Evolutionary conservation across 495 filamentous ascomycete species (phyloP).

Genomic region (Bathelium albidoporum): DNA sequence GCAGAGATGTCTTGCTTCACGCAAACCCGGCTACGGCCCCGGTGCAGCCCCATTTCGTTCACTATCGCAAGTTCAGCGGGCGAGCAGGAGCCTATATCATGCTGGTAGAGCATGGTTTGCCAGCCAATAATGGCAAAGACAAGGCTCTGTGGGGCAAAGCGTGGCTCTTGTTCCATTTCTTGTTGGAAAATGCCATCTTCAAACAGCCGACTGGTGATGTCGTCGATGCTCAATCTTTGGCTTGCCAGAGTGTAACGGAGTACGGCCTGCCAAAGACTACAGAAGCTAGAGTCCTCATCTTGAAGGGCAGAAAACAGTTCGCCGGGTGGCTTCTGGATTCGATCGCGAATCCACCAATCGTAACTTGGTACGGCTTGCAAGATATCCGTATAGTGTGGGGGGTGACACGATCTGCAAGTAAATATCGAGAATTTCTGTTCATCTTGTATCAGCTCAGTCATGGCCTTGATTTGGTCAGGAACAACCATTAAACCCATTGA

Average conservation of each 20-base stretch:
- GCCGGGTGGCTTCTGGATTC: slow-evolving; percentile 11
- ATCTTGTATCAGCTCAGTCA: too few species aligned
- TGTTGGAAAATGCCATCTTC: slow-evolving; percentile 4
- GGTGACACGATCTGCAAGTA: too few species aligned
- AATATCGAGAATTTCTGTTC: too few species aligned
- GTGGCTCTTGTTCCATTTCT: slow-evolving; percentile 4
- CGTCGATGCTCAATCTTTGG: slow-evolving; percentile 5
- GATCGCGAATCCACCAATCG: slow-evolving; percentile 16
- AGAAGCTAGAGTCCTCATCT: slow-evolving; percentile 4
- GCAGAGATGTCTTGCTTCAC: slow-evolving; percentile 4
- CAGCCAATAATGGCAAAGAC: slow-evolving; percentile 21
- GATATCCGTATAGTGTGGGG: neutral
- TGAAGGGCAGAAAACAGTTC: slow-evolving; percentile 12
- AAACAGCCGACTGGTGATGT: slow-evolving; percentile 1
- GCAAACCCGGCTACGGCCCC: neutral
- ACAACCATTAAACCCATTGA: too few species aligned
- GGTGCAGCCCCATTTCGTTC: slow-evolving; percentile 15
- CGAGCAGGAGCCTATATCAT: slow-evolving; percentile 17
- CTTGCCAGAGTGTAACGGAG: slow-evolving; percentile 5
- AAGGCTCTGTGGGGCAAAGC: slow-evolving; percentile 9
- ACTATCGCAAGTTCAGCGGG: slow-evolving; percentile 9
- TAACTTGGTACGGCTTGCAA: neutral
- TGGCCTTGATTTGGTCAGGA: too few species aligned
- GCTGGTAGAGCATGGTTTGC: slow-evolving; percentile 21
- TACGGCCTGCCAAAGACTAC: neutral